Evolutionary conservation across 352 stramenopile genomes (phyloP), one percentile per base, ranked within the genome.

Genomic region (Phytophthora syringae): DNA sequence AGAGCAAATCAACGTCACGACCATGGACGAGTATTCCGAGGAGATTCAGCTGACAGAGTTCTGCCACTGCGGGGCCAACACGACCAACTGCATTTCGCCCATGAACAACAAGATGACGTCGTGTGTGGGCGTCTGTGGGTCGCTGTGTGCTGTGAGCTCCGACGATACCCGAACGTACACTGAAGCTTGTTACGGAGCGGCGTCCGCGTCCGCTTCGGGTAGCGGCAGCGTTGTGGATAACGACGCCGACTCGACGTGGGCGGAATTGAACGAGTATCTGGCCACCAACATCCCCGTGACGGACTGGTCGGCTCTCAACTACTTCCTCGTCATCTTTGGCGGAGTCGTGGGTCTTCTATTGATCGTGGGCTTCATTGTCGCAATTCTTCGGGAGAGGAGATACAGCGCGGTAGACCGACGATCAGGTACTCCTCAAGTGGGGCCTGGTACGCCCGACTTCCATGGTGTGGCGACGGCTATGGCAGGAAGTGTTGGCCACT

Each of bases 1-100:
- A n/a, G 58, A 81, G 18, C 81, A 90, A 65, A 84, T 88, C 39
- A 87, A 90, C 44, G 70, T 88, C 55, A 81, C 73, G 25, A 82
- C 76, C 0, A 81, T 85, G 63, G 64, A 73, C 37, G 67, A 64
- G 40, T 44, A 72, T 18, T 20, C 53, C 1, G 62, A 72, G 34
- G 24, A 39, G 2, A 60, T 64, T 13, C 66, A 82, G 32, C 67
- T 75, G 52, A 65, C 63, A 13, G 45, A 72, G 58, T 79, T 85
- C 36, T 87, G 78, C 43, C 61, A 76, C 36, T 87, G 78, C 34
- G 57, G 67, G 27, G 72, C 56, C 18, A 85, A 84, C 37, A 21
- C 40, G 12, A 79, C 72, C 37, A 76, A 67, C n/a, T 88, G 79
- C 52, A 79, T 82, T 48, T 42, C 66, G 7, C 79, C 79, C 3